Base-by-base conservation (phyloP, 1,139 yeast genomes). In the Sporopachydermia cereana region DNA sequence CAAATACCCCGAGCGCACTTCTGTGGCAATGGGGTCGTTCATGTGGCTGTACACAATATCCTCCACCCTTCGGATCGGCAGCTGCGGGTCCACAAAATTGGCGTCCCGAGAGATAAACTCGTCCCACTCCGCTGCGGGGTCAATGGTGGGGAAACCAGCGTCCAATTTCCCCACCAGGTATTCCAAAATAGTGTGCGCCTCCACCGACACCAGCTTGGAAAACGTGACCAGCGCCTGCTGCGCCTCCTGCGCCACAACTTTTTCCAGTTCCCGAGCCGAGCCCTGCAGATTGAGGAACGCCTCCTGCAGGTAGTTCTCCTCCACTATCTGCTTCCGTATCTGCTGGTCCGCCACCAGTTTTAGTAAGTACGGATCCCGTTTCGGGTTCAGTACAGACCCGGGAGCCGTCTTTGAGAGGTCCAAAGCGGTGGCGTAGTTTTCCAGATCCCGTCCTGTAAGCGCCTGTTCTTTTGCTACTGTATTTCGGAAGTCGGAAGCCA, bases 41-140 rank as follows among this genome's bases (percentile, higher is more conserved):
- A 78, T 84, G 57, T 81, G 73, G 20, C 78, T 77, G 57, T 86
- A 86, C 3, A 60, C 57, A 44, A 86, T 72, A 49, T 80, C 85
- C 45, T 72, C 68, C 45, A 76, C 60, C 50, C 76, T 78, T 56
- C 96, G 72, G 56, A 81, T 72, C 45, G 88, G 85, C 47, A 83
- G 67, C 43, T 73, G 69, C 43, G 86, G 78, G 55, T 84, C 88
- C 51, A 89, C 80, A 59, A 89, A 86, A 52, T 84, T 82, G 46
- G 77, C 68, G 61, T 88, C 88, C 49, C 81, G 74, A 22, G 77
- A 65, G 46, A 88, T 75, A 53, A 86, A 91, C 24, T 84, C 74
- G 51, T 84, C 88, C 96, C 97, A 91, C 66, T 91, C 98, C 58
- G 78, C 76, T 27, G 76, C 71, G 9, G 95, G 77, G 51, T 84